Percentiles rank a stretch among this genome's conserved stretches.
Evolutionary conservation across 1,139 yeast species (phyloP).

Genomic region (Nadsonia commutata): DNA sequence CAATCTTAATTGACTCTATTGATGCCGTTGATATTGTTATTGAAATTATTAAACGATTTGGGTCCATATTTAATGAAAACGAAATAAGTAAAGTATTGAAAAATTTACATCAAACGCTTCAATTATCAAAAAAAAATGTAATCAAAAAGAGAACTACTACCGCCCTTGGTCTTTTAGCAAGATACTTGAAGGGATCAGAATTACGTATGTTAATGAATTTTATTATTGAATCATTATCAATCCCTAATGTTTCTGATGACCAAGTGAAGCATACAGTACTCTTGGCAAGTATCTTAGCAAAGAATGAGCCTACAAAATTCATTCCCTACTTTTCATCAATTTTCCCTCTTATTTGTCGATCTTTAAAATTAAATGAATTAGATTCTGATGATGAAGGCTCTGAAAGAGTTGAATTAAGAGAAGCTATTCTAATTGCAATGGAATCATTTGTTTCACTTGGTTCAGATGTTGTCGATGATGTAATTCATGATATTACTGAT

Average conservation of each 20-base stretch:
- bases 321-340: constrained; percentile 1
- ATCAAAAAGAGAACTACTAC: constrained; percentile 30
- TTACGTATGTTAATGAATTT: constrained; percentile 13
- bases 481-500: constrained; percentile 22
- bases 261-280: constrained; percentile 13
- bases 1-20: constrained; percentile 25
- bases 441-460: constrained; percentile 17
- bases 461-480: constrained; percentile 16
- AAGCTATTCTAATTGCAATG: constrained; percentile 19
- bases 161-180: constrained; percentile 38
- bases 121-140: constrained; percentile 13
- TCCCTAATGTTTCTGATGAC: constrained; percentile 9
- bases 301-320: constrained; percentile 17
- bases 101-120: constrained; percentile 14
- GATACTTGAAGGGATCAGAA: constrained; percentile 22
- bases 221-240: constrained; percentile 10
- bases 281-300: constrained; percentile 18
- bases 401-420: constrained; percentile 19
- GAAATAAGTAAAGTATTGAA: constrained; percentile 29
- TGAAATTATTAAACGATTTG: constrained; percentile 43
- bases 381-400: constrained; percentile 11
- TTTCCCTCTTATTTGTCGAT: constrained; percentile 1
- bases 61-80: constrained; percentile 30
- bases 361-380: constrained; percentile 8
- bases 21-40: constrained; percentile 52